These are phyloP conservation scores for Nemania sp. DNA, from an alignment of 2,329 filamentous ascomycete species.

Conservation along the genomic window DNA sequence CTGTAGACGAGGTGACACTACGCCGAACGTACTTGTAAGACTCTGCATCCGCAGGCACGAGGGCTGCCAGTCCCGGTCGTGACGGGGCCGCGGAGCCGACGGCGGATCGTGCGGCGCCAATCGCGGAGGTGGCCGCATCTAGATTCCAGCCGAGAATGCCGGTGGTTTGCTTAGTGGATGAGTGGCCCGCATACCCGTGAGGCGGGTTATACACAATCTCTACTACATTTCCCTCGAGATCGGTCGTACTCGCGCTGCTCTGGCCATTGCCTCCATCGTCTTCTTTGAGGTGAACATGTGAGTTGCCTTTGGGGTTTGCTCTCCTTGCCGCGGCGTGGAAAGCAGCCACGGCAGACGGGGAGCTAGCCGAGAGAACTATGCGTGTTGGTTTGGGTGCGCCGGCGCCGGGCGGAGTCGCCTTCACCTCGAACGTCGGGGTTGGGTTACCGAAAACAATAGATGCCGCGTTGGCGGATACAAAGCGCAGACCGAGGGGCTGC, in stretches of 20 bases:
- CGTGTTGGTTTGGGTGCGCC: conserved; percentile 49
- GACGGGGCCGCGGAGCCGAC: conserved; percentile 28
- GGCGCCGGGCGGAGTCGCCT: conserved; percentile 38
- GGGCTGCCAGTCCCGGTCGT: conserved; percentile 28
- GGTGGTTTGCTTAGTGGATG: conserved; percentile 45
- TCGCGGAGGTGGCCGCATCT: conserved; percentile 44
- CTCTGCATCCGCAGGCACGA: conserved; percentile 24
- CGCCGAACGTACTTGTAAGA: conserved; percentile 38
- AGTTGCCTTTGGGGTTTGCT: conserved; percentile 50
- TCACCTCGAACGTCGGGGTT: conserved; percentile 50
- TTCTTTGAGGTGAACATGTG: conserved; percentile 32
- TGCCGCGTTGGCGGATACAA: conserved; percentile 51
- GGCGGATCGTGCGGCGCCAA: conserved; percentile 28
- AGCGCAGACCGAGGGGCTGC: conserved; percentile 77
- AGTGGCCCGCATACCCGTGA: conserved; percentile 40
- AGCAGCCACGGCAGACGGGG: conserved; percentile 65
- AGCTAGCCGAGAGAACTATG: conserved; percentile 70
- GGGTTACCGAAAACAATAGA: conserved; percentile 49
- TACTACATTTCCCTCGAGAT: conserved; percentile 83
- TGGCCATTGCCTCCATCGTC: conserved; percentile 36
- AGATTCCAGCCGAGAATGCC: conserved; percentile 56
- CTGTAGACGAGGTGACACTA: conserved; percentile 42
- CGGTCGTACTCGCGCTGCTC: conserved; percentile 63
- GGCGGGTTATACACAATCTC: conserved; percentile 67
- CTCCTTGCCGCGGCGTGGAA: conserved; percentile 73